Evolutionary conservation across 805 yeast species (phyloP), one percentile per base, ranked within the genome.

Genomic region (Wickerhamia fluorescens): DNA sequence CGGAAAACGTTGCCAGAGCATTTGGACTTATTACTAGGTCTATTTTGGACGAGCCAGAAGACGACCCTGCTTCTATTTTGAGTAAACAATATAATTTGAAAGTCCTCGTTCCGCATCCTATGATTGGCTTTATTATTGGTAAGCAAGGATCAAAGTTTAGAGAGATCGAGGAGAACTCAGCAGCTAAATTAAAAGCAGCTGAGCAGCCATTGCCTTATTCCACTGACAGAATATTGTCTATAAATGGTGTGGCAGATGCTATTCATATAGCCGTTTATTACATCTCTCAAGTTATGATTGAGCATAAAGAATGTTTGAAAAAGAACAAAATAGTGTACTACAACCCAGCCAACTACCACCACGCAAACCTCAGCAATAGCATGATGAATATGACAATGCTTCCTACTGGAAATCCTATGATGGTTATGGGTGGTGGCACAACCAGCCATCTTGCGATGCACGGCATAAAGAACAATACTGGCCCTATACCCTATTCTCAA

Each of bases 241-340:
- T 85, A 6, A 61, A 69, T 4, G 95, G 95, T 5, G 89, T 82
- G 9, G 86, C 87, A 1, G 94, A 85, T 56, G 87, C 95, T 2
- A 72, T 86, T 23, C 94, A 83, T 47, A 82, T 84, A 41, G 95
- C 95, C 7, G 64, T 77, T 0, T 83, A 78, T 53, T 80, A 78
- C 48, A 67, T 82, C 32, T 76, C 82, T 1, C 81, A 77, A 50
- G 78, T 82, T 3, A 65, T 78, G 31, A 48, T 75, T 29, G 79
- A 75, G 38, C 78, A 77, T 45, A 69, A 71, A 36, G 75, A 69
- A 37, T 40, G 53, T 17, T 56, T 63, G 31, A 68, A 72, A 39
- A 68, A 71, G 43, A 56, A 68, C n/a, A 77, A 76, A 43, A 61
- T 68, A 24, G 58, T 73, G 6, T 73, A 59, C 44, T 77, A 76